Evolutionary conservation across 106 monocot species (phyloP).

Genomic region (Allium cepa): DNA sequence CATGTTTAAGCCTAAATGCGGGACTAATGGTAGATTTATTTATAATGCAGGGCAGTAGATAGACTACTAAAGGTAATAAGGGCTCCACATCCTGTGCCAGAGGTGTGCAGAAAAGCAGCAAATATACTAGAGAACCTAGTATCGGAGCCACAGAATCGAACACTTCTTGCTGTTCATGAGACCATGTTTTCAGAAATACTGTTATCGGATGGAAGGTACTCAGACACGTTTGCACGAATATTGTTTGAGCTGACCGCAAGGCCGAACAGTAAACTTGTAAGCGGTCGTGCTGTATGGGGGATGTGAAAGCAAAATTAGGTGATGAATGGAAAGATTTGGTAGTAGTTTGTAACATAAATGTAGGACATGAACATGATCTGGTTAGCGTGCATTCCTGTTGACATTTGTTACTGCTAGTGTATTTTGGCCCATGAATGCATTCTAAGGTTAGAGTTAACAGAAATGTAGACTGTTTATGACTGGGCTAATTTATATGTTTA

Average conservation of each 20-base stretch:
- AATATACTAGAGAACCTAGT: conserved; percentile 85
- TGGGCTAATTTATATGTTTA: no score
- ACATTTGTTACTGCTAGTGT: background rate
- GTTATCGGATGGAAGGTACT: conserved; percentile 56
- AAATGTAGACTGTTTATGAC: no score
- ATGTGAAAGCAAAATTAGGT: conserved; percentile 20
- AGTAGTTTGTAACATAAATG: conserved; percentile 2
- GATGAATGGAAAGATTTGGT: background rate
- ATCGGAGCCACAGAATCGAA: conserved; percentile 87
- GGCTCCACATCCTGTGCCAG: conserved; percentile 80
- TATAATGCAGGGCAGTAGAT: conserved; percentile 77
- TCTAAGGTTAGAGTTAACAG: no score
- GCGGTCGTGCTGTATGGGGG: conserved; percentile 73
- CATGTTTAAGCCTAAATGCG: no score
- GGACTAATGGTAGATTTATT: no score
- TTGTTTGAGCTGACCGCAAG: conserved; percentile 80
- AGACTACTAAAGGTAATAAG: conserved; percentile 76
- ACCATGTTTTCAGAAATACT: conserved; percentile 79
- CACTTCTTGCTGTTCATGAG: conserved; percentile 70
- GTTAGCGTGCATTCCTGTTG: background rate
- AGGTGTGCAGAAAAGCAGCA: conserved; percentile 80
- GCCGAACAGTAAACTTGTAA: conserved; percentile 49
- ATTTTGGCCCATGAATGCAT: no score
- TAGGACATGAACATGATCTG: background rate
- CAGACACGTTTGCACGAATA: conserved; percentile 80